Evolutionary conservation across 345 rosid species (phyloP), one percentile per base, ranked within the genome.

Genomic region (Anacardium occidentale): DNA sequence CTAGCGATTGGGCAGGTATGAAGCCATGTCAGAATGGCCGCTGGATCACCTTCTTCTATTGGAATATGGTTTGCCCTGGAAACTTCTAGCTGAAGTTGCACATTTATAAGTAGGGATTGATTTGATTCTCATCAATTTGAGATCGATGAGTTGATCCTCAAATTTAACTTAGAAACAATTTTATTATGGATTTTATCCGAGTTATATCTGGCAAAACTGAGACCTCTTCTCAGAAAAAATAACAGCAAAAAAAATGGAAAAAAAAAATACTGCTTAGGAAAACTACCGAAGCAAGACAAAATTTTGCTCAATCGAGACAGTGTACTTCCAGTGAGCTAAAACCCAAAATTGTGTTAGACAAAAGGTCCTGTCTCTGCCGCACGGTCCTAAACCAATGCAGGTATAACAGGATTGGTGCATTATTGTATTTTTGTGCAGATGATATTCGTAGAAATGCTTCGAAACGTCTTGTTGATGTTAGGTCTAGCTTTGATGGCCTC

Each of bases 21-120:
- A 89, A 71, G 68, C 76, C 54, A 84, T 86, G 92, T 81, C 83
- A 0, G 89, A 89, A 71, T 83, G 90, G 89, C 80, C 84, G 66
- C 22, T 89, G 60, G 90, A 87, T 70, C 79, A 81, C 40, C 68
- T 89, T 50, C 64, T 87, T n/a, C n/a, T n/a, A 8, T 79, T 71
- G 45, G 85, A 86, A 20, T 89, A 89, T 24, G 90, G 90, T 4
- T 68, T 89, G 26, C 85, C 80, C n/a, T n/a, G n/a, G n/a, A n/a
- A n/a, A n/a, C n/a, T n/a, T n/a, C n/a, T n/a, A n/a, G n/a, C n/a
- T n/a, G n/a, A n/a, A n/a, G n/a, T n/a, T n/a, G n/a, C n/a, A n/a
- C n/a, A n/a, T n/a, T n/a, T n/a, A n/a, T n/a, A n/a, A n/a, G n/a
- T n/a, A n/a, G n/a, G n/a, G n/a, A n/a, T n/a, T n/a, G n/a, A n/a